Conservation (phyloP, 2,329 filamentous ascomycete species). For the Talaromyces atroroseus region DNA sequence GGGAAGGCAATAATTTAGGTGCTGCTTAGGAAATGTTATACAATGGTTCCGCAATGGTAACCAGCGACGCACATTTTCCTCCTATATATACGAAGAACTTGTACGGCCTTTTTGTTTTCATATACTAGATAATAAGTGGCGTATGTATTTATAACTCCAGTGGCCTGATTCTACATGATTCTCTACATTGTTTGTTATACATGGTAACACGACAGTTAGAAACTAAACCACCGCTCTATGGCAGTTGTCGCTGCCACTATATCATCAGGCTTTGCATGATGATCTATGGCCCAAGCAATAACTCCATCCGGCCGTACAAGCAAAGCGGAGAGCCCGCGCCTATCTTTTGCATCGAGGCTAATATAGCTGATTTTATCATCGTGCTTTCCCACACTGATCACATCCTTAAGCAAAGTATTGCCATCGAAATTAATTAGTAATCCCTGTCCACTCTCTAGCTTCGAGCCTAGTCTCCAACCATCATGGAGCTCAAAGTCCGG, state of each 20-base stretch:
- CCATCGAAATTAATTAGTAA: slow-evolving; percentile 13
- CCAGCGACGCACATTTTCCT: too few relatives aligned
- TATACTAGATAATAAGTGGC: not conserved
- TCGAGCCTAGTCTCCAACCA: slow-evolving; percentile 23
- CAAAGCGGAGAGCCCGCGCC: slow-evolving; percentile 20
- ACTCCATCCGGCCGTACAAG: slow-evolving; percentile 28
- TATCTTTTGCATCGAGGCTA: not conserved
- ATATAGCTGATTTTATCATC: too few relatives aligned
- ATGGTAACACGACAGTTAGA: not conserved
- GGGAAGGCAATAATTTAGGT: too few relatives aligned
- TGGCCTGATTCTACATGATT: not conserved
- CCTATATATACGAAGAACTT: too few relatives aligned
- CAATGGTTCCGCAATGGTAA: too few relatives aligned
- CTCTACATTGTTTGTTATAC: not conserved
- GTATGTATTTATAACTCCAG: not conserved
- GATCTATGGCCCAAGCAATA: slow-evolving; percentile 23
- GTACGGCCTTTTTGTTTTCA: too few relatives aligned
- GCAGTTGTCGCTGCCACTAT: not conserved
- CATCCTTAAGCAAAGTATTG: not conserved
- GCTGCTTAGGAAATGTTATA: too few relatives aligned
- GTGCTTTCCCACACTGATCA: too few relatives aligned
- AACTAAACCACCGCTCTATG: not conserved
- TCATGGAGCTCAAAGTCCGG: slow-evolving; percentile 29
- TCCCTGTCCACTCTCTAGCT: slow-evolving; percentile 23
- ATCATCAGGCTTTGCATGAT: not conserved